A percentile compares a stretch with the other conserved stretches of the same genome.
These are phyloP conservation scores for Vaccinium macrocarpon DNA, from an alignment of 148 eudicot genomes.

Conservation along the genomic window DNA sequence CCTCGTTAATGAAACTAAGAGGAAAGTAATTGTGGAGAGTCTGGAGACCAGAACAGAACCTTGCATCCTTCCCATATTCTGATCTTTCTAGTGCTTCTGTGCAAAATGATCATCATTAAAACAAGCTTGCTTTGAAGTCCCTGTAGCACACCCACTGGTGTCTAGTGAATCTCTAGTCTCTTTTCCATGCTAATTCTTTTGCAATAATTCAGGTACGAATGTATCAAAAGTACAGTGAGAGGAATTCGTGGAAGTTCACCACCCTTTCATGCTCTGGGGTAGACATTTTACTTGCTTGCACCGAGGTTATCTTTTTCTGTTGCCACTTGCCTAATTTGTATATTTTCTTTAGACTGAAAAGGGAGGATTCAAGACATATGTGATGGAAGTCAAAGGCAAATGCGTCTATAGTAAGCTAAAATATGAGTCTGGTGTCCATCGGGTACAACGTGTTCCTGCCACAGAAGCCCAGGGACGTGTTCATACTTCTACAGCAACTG, in stretches of 20 bases:
- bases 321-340: conserved; percentile 19
- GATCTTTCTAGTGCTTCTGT: background rate
- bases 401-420: conserved; percentile 94
- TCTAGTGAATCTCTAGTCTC: background rate
- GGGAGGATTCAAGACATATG: conserved; percentile 87
- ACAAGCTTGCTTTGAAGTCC: background rate
- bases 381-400: conserved; percentile 94
- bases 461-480: conserved; percentile 99
- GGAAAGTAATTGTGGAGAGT: background rate
- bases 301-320: background rate
- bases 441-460: conserved; percentile 97
- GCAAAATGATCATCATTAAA: background rate
- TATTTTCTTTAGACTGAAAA: conserved; percentile 62
- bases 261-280: conserved; percentile 88
- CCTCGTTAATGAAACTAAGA: background rate
- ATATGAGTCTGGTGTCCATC: conserved; percentile 94
- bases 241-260: conserved; percentile 77
- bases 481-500: conserved; percentile 97
- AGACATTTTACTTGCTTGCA: conserved; percentile 17
- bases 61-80: background rate
- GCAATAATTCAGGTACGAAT: conserved; percentile 69
- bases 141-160: background rate
- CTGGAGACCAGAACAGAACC: background rate
- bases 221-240: conserved; percentile 87
- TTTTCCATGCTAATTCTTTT: conserved; percentile 12